phyloP scores from a whole-genome alignment of 106 monocot genomes.

The Chionographis japonica region DNA sequence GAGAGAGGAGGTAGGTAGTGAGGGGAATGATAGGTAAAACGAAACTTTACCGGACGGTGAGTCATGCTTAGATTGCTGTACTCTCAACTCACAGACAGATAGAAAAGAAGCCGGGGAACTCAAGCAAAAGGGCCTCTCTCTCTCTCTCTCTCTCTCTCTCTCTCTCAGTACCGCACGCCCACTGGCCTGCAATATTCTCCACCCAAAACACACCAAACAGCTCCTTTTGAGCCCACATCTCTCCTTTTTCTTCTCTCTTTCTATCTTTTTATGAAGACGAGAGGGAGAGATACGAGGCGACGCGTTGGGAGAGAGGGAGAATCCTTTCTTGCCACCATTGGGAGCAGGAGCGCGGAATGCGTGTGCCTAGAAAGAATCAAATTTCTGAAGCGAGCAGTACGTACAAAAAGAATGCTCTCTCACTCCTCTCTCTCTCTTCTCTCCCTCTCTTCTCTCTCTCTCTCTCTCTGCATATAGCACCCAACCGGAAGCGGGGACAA shows the following conservation, averaged over 20 bases:
- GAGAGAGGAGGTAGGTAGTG: neutral
- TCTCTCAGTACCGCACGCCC: neutral
- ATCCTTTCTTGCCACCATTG: neutral
- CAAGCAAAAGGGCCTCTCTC: too few species aligned
- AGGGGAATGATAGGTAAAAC: constrained; percentile 4
- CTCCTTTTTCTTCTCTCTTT: neutral
- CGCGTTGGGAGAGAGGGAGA: neutral
- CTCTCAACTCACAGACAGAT: neutral
- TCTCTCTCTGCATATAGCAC: neutral
- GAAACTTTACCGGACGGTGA: neutral
- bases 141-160: neutral
- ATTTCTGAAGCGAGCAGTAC: neutral
- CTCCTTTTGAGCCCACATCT: constrained; percentile 3
- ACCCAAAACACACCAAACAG: constrained; percentile 4
- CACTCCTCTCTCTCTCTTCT: too few species aligned
- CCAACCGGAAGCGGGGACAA: constrained; percentile 10
- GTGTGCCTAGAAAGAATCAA: constrained; percentile 15
- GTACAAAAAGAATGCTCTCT: neutral
- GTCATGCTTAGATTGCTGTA: constrained; percentile 10
- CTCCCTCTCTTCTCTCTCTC: neutral
- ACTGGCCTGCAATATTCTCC: constrained; percentile 1
- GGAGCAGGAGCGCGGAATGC: constrained; percentile 13
- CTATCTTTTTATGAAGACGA: neutral
- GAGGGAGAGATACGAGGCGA: neutral
- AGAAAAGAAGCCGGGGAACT: neutral